Percentiles rank a stretch among this genome's conserved stretches.
These are phyloP conservation scores for Xylogone sp. DNA, from an alignment of 2,329 filamentous ascomycete species.

Conservation along the genomic window DNA sequence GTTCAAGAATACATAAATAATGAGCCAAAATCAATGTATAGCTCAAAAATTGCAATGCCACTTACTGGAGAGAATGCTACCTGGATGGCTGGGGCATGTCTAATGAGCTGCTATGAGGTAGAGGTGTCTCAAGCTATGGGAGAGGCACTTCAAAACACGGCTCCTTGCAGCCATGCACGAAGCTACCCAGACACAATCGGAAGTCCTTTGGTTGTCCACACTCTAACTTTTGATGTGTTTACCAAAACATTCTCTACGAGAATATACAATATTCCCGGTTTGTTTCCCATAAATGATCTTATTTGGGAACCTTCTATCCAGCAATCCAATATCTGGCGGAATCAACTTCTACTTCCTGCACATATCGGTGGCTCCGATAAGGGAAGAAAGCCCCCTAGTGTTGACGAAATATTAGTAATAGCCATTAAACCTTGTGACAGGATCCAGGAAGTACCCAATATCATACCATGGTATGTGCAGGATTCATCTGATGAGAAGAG, in stretches of 20 bases:
- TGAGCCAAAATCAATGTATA: background rate
- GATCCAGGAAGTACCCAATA: background rate
- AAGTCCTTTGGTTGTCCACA: background rate
- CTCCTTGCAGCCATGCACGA: background rate
- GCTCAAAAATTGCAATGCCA: background rate
- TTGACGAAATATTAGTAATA: background rate
- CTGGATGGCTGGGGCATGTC: background rate
- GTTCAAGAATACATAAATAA: conserved; percentile 1
- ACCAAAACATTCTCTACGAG: conserved; percentile 4
- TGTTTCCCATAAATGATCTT: background rate
- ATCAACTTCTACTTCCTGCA: conserved; percentile 1
- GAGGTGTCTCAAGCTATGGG: background rate
- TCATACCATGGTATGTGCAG: background rate
- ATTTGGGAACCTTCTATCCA: background rate
- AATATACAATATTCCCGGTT: conserved; percentile 2
- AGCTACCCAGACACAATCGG: background rate
- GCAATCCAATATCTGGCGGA: background rate
- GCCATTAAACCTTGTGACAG: background rate
- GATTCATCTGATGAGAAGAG: background rate
- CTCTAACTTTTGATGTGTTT: conserved; percentile 9
- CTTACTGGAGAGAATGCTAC: background rate
- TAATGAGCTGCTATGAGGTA: background rate
- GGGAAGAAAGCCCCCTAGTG: background rate
- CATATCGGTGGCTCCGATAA: background rate
- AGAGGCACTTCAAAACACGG: background rate